Base-by-base conservation (phyloP, 2,329 filamentous ascomycete species). In the Trichoderma breve region DNA sequence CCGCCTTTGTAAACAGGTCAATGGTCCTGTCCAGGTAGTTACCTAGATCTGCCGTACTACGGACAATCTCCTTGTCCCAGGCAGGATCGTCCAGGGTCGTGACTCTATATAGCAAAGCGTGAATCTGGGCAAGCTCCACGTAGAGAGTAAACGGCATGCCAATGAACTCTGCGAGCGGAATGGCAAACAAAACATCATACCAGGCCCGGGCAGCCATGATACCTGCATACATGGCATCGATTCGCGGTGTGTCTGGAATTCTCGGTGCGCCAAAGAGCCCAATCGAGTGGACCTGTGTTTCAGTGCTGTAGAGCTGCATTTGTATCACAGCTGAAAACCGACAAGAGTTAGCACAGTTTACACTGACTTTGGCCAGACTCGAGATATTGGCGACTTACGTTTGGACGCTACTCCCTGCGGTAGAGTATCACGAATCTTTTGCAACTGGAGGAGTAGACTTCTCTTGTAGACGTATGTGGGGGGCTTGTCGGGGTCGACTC, bases 21-120 rank as follows among this genome's bases (percentile, higher is more conserved):
- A 80, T 78, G 4, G 77, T 76, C 58, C 78, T 77, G 53, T 83
- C 80, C 5, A 83, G 72, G n/a, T 83, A 74, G 7, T 73, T 68
- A 2, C 82, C 75, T 0, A 84, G 74, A 61, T 84, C 80, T 5
- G 76, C 81, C 2, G 80, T 82, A 26, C 76, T 76, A 15, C 78
- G 78, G 6, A 84, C 77, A 1, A 80, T 72, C 4, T 79, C 78
- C 68, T 80, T 81, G 71, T 85, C 83, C 83, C 83, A 85, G 6
- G 77, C 80, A 2, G 81, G 80, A 18, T 82, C 80, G 8, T 84
- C 82, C 4, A 81, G 77, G 1, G 79, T 81, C 2, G 81, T 81
- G 26, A 85, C 80, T 7, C 79, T 77, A 74, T 83, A 84, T 7
- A 85, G 75, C 2, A 79, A 75, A 8, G 82, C 75, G 26, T 84